phyloP scores from a whole-genome alignment of 2,329 filamentous ascomycete genomes.

The Daldinia sp. region DNA sequence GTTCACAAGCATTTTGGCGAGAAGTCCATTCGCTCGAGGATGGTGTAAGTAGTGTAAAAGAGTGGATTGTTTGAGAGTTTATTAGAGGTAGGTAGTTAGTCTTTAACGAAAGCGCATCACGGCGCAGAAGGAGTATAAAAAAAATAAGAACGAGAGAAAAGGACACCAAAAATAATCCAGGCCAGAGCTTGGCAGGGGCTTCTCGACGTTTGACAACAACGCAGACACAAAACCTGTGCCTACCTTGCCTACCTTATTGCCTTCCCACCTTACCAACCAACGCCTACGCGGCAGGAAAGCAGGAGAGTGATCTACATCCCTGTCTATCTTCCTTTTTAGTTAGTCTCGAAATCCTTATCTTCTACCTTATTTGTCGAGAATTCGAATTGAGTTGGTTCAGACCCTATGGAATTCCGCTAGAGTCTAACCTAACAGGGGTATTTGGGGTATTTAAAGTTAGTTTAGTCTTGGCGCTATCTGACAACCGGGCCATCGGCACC shows the following conservation, averaged over 20 bases:
- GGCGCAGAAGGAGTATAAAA: not conserved
- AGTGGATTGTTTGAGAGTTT: not conserved
- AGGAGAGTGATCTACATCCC: slow-evolving; percentile 9
- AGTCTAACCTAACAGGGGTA: slow-evolving; percentile 11
- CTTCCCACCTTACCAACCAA: not conserved
- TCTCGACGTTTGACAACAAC: slow-evolving; percentile 6
- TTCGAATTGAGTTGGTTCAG: not conserved
- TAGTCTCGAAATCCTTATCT: slow-evolving; percentile 10
- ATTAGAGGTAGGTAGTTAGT: not conserved
- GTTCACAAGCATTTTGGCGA: slow-evolving; percentile 33
- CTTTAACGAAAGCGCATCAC: slow-evolving; percentile 9
- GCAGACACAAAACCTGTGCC: not conserved
- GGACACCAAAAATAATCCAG: slow-evolving; percentile 4
- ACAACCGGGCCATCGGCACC: slow-evolving; percentile 36
- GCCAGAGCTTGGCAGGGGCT: slow-evolving; percentile 16
- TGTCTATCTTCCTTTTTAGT: slow-evolving; percentile 15
- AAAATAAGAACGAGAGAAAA: not conserved
- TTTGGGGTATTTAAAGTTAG: slow-evolving; percentile 10
- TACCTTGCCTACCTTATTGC: not conserved
- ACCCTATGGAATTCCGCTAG: slow-evolving; percentile 11
- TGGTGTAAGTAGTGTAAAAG: slow-evolving; percentile 1
- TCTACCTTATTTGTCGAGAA: slow-evolving; percentile 26
- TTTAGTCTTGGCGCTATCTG: slow-evolving; percentile 23
- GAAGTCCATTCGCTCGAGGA: slow-evolving; percentile 33
- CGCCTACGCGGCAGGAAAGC: not conserved